Base-by-base conservation (phyloP, 306 rosid genomes). In the Acacia confusa region DNA sequence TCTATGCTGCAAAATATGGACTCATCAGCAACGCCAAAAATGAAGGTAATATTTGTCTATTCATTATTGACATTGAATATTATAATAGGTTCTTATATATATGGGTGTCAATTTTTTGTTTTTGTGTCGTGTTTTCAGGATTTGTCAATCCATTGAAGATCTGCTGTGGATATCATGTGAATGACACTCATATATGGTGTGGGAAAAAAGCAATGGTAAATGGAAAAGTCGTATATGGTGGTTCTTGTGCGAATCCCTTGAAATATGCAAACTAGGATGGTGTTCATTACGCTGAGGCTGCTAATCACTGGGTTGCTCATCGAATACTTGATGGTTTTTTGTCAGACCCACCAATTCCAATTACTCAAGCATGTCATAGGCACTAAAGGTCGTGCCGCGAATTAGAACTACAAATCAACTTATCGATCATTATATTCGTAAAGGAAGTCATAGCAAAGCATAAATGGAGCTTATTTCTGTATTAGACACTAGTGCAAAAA, bases 161-260 rank as follows among this genome's bases (percentile, higher is more conserved):
- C 34, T 95, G 99, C 50, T 95, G 99, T 79, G 99, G 99, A 7
- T 90, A 95, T 77, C 98, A 93, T 75, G 99, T 92, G 84, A 82
- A 87, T 75, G 91, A 90, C 70, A 90, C 88, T 58, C 99, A 93
- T 44, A 88, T 93, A 44, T 90, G 96, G 97, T 95, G 98, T 79
- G 99, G 97, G 74, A 80, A 63, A 11, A 85, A 83, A 52, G 90
- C 83, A 71, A 85, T 16, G 13, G 88, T 83, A 28, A 81, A 89
- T 74, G 99, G 98, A 15, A 90, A 79, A 10, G 85, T 82, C 4
- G 89, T 92, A 30, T 93, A 48, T 34, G 98, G 98, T 30, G 86
- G 84, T 77, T 70, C 97, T n/a, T 93, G 99, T 88, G 81, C 74
- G 75, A 82, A 84, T 40, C 92, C 91, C 78, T 82, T 89, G 11